Evolutionary conservation across 306 rosid species (phyloP).

Genomic region (Erythrophleum fordii): DNA sequence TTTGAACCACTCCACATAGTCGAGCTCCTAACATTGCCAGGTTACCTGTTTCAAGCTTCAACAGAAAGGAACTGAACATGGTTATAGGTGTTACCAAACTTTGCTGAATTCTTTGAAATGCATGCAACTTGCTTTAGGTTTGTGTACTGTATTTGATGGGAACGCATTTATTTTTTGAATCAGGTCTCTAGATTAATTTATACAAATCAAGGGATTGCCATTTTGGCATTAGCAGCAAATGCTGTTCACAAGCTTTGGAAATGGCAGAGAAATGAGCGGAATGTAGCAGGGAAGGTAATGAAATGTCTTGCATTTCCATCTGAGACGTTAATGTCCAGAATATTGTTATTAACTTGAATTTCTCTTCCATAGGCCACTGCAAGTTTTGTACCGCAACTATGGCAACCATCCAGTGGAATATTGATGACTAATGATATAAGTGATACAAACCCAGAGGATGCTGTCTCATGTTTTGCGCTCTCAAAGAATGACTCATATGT

Average conservation of each 20-base stretch:
- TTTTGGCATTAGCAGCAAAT: slow-evolving; percentile 71
- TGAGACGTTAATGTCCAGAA: not conserved
- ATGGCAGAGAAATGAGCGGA: slow-evolving; percentile 70
- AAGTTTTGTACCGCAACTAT: slow-evolving; percentile 58
- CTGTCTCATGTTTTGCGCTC: slow-evolving; percentile 74
- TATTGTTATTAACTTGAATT: slow-evolving; percentile 31
- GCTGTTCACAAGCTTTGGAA: slow-evolving; percentile 78
- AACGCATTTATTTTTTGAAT: no score
- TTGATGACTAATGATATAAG: slow-evolving; percentile 72
- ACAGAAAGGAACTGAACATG: no score
- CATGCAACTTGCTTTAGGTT: not conserved
- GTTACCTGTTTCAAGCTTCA: no score
- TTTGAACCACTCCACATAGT: no score
- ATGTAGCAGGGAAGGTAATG: slow-evolving; percentile 47
- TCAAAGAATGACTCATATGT: slow-evolving; percentile 76
- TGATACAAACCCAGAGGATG: slow-evolving; percentile 70
- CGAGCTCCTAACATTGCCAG: no score
- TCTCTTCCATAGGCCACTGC: slow-evolving; percentile 59
- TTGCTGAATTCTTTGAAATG: no score
- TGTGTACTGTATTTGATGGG: not conserved
- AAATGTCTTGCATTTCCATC: not conserved
- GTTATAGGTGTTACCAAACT: no score
- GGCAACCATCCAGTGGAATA: slow-evolving; percentile 79
- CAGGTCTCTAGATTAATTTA: slow-evolving; percentile 75
- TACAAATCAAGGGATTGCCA: slow-evolving; percentile 69